Percentiles rank a stretch among this genome's conserved stretches.
These are phyloP conservation scores for Coemansia sp. DNA, from an alignment of 192 early-diverging fungal genomes.

Conservation along the genomic window DNA sequence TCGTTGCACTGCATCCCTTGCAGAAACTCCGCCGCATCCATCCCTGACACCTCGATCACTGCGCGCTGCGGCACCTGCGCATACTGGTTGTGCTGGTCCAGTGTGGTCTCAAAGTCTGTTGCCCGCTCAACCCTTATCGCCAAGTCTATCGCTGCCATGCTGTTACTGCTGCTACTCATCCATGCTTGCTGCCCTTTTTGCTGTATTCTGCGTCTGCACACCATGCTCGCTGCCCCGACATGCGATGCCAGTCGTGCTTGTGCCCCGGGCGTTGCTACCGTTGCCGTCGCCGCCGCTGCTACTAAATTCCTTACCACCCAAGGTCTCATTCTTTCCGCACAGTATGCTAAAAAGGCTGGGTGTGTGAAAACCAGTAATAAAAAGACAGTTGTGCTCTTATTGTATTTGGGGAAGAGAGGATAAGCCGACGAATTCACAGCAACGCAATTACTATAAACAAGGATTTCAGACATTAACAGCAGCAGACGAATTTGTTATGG, in stretches of 20 bases:
- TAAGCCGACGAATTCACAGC: too few species aligned
- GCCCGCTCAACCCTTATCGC: slow-evolving; percentile 12
- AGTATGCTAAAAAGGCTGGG: background rate
- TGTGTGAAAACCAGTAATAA: too few species aligned
- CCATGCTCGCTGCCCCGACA: background rate
- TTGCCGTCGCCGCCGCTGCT: background rate
- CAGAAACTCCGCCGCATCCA: slow-evolving; percentile 80
- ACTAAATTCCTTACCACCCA: background rate
- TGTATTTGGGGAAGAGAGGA: too few species aligned
- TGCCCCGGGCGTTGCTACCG: background rate
- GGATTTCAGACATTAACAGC: too few species aligned
- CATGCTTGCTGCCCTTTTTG: background rate
- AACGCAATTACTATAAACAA: too few species aligned
- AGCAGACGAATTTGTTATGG: too few species aligned
- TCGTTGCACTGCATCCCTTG: slow-evolving; percentile 93
- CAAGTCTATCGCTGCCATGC: background rate
- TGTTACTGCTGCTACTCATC: background rate
- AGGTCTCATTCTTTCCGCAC: background rate
- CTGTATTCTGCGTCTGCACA: background rate
- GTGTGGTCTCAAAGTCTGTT: slow-evolving; percentile 24
- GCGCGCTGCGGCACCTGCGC: slow-evolving; percentile 60
- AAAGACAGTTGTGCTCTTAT: too few species aligned
- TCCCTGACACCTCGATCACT: slow-evolving; percentile 67
- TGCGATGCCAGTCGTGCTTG: background rate
- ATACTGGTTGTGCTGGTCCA: slow-evolving; percentile 45